These are phyloP conservation scores for Lentinula lateritia DNA, from an alignment of 768 basidiomycete species.

Conservation along the genomic window DNA sequence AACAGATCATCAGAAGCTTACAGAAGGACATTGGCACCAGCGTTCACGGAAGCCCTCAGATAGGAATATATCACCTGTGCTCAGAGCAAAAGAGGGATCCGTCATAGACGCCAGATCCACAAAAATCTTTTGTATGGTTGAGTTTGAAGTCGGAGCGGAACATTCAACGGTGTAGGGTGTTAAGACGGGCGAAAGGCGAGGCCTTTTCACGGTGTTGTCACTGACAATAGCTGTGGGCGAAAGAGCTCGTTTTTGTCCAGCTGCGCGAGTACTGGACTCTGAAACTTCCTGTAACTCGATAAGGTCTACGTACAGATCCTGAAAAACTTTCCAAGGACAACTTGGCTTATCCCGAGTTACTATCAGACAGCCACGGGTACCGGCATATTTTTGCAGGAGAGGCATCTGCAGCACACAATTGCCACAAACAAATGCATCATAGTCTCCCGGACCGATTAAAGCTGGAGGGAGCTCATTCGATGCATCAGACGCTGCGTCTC, in stretches of 20 bases:
- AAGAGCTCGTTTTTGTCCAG: constrained; percentile 43
- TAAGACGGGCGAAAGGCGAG: constrained; percentile 33
- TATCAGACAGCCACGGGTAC: constrained; percentile 63
- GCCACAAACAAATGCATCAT: constrained; percentile 73
- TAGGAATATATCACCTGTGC: constrained; percentile 72
- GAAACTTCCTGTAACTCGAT: constrained; percentile 16
- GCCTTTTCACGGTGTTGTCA: constrained; percentile 34
- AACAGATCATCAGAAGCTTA: constrained; percentile 23
- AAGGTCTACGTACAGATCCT: constrained; percentile 19
- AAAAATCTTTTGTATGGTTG: constrained; percentile 41
- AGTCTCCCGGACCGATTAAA: constrained; percentile 60
- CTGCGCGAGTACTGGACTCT: constrained; percentile 14
- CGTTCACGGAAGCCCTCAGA: constrained; percentile 65
- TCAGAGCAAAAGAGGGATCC: constrained; percentile 26
- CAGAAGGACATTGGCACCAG: constrained; percentile 74
- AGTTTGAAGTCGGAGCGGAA: constrained; percentile 48
- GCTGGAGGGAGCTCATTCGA: constrained; percentile 64
- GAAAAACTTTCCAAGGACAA: constrained; percentile 48
- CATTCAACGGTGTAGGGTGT: constrained; percentile 30
- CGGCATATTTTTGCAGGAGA: constrained; percentile 56
- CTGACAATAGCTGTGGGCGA: constrained; percentile 16
- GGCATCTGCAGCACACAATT: constrained; percentile 55
- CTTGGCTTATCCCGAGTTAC: constrained; percentile 46
- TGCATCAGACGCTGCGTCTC: constrained; percentile 48
- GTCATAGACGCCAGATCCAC: constrained; percentile 16